Evolutionary conservation across 2,329 filamentous ascomycete species (phyloP).

Genomic region (Pezicula rhizophila): DNA sequence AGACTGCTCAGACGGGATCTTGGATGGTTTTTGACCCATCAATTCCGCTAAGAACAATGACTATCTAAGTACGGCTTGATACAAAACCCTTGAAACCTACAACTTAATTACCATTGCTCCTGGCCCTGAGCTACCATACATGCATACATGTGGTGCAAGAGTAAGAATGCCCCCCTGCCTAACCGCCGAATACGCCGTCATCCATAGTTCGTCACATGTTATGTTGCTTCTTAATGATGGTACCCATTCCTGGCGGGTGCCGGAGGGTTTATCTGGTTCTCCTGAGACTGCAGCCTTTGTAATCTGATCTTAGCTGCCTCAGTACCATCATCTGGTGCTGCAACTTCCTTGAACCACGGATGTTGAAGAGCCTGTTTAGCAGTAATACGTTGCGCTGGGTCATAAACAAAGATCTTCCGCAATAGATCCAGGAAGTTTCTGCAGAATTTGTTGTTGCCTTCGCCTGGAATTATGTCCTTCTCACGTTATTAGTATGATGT

Average conservation of each 20-base stretch:
- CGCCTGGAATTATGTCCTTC: constrained; percentile 58
- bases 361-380: constrained; percentile 61
- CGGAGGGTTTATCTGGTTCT: constrained; percentile 11
- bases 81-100: not conserved
- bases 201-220: constrained; percentile 22
- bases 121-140: constrained; percentile 13
- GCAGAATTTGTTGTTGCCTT: constrained; percentile 47
- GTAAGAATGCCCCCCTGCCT: constrained; percentile 15
- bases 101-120: constrained; percentile 14
- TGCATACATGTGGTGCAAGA: constrained; percentile 9
- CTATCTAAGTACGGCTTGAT: too few relatives aligned
- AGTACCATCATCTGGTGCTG: constrained; percentile 59
- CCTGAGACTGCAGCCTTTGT: constrained; percentile 19
- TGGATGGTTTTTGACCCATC: too few relatives aligned
- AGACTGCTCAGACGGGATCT: too few relatives aligned
- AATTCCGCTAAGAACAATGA: too few relatives aligned
- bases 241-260: constrained; percentile 20
- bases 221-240: constrained; percentile 14
- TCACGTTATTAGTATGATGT: constrained; percentile 14
- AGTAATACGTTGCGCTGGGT: constrained; percentile 58
- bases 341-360: constrained; percentile 61
- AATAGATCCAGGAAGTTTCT: constrained; percentile 59
- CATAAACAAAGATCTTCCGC: constrained; percentile 63
- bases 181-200: constrained; percentile 22
- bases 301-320: constrained; percentile 58